These are phyloP conservation scores for Pilaira anomala DNA, from an alignment of 192 early-diverging fungal species.

Conservation along the genomic window DNA sequence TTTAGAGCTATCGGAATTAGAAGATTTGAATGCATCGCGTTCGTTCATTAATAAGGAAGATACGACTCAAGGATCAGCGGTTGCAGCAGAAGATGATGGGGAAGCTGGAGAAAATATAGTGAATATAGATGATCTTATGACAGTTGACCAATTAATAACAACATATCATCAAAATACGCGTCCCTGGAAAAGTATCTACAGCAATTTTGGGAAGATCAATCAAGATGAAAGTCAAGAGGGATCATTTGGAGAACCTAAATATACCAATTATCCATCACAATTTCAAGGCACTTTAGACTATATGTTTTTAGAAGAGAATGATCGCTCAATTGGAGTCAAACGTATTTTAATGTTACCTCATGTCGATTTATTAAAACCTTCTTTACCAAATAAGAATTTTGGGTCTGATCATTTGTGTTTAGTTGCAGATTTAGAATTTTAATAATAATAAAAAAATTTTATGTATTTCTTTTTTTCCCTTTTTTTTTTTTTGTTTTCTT, in stretches of 20 bases:
- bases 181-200: slow-evolving; percentile 28
- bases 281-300: slow-evolving; percentile 39
- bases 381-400: slow-evolving; percentile 33
- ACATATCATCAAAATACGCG: not conserved
- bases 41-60: slow-evolving; percentile 8
- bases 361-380: slow-evolving; percentile 22
- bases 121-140: not conserved
- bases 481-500: not conserved
- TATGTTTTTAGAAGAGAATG: slow-evolving; percentile 19
- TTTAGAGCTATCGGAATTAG: slow-evolving; percentile 7
- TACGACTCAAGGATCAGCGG: not conserved
- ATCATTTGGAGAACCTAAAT: slow-evolving; percentile 27
- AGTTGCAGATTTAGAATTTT: slow-evolving; percentile 13
- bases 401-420: slow-evolving; percentile 36
- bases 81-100: not conserved
- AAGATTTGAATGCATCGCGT: slow-evolving; percentile 18
- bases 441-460: not conserved
- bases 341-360: slow-evolving; percentile 13
- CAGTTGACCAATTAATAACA: not conserved
- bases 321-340: not conserved
- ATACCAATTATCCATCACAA: slow-evolving; percentile 26
- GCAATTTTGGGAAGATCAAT: slow-evolving; percentile 4
- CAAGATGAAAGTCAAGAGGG: slow-evolving; percentile 2
- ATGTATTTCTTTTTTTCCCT: not conserved
- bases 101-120: not conserved